Conservation (phyloP, 257 asterid species). For the Forsythia suspensa region DNA sequence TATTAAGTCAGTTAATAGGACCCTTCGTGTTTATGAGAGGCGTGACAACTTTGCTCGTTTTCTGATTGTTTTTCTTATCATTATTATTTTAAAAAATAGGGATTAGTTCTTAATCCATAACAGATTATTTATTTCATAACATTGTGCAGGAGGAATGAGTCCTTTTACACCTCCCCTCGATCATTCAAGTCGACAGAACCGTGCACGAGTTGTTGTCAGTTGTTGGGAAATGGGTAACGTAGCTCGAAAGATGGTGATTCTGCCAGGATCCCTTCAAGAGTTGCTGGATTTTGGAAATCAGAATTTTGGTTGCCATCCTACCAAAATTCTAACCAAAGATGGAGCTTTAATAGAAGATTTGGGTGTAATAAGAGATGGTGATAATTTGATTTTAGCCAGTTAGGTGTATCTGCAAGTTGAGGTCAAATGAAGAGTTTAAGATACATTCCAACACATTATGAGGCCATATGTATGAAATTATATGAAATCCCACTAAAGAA, state of each 20-base stretch:
- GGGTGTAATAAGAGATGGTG: slow-evolving; percentile 67
- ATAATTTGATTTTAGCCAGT: slow-evolving; percentile 55
- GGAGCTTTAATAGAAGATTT: slow-evolving; percentile 58
- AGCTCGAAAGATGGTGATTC: slow-evolving; percentile 46
- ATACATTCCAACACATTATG: too few relatives aligned
- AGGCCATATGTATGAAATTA: too few relatives aligned
- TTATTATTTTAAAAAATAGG: too few relatives aligned
- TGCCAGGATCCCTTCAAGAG: slow-evolving; percentile 53
- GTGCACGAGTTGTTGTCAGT: slow-evolving; percentile 53
- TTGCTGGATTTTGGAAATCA: slow-evolving; percentile 46
- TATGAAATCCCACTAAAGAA: not conserved
- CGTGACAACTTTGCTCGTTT: too few relatives aligned
- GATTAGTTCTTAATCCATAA: too few relatives aligned
- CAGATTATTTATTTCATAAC: too few relatives aligned
- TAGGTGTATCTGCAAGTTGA: not conserved
- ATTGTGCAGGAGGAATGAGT: slow-evolving; percentile 20
- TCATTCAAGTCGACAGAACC: slow-evolving; percentile 4
- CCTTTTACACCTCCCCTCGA: slow-evolving; percentile 15
- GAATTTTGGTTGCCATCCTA: slow-evolving; percentile 41
- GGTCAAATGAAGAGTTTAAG: not conserved
- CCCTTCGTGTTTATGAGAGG: too few relatives aligned
- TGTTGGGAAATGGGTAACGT: slow-evolving; percentile 61
- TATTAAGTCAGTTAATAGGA: too few relatives aligned
- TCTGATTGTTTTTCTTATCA: too few relatives aligned
- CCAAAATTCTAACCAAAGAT: slow-evolving; percentile 41